Percentiles rank a stretch among this genome's conserved stretches.
phyloP scores from a whole-genome alignment of 768 basidiomycete genomes.

The Auricularia sp. region DNA sequence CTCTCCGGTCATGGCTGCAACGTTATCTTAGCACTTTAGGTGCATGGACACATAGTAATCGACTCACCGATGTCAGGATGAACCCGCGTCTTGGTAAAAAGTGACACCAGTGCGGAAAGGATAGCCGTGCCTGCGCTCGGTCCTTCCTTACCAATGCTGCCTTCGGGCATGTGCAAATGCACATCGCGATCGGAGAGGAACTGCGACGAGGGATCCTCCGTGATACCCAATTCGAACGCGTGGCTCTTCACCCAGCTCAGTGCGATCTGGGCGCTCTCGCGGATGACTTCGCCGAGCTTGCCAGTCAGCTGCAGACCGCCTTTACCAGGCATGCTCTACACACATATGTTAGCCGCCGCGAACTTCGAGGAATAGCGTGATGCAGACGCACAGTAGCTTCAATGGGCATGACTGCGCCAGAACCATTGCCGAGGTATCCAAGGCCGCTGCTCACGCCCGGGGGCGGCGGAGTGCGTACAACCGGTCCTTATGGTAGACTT shows the following conservation, averaged over 20 bases:
- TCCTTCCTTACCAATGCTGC: conserved; percentile 88
- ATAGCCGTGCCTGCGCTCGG: conserved; percentile 96
- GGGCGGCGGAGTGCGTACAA: conserved; percentile 77
- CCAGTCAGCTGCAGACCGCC: conserved; percentile 88
- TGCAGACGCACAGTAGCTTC: conserved; percentile 75
- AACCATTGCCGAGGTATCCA: conserved; percentile 93
- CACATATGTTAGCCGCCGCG: conserved; percentile 6
- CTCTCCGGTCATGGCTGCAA: conserved; percentile 92
- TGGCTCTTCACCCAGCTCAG: conserved; percentile 89
- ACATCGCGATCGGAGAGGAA: conserved; percentile 81
- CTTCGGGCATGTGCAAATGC: conserved; percentile 96
- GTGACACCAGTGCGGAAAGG: conserved; percentile 78
- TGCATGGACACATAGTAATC: conserved; percentile 1
- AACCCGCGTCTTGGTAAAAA: conserved; percentile 80
- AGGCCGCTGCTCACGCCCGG: conserved; percentile 91
- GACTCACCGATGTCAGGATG: conserved; percentile 78
- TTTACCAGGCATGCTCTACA: conserved; percentile 94
- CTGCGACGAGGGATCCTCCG: conserved; percentile 56
- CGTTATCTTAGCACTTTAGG: not conserved
- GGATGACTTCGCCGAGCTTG: conserved; percentile 95
- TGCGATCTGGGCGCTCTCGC: conserved; percentile 92
- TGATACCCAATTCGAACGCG: conserved; percentile 83
- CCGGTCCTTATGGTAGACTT: conserved; percentile 89
- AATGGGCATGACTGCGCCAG: conserved; percentile 93
- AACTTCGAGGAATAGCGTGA: no score